Evolutionary conservation across 257 asterid genomes (phyloP), one percentile per base, ranked within the genome.

Genomic region (Nicotiana undulata): DNA sequence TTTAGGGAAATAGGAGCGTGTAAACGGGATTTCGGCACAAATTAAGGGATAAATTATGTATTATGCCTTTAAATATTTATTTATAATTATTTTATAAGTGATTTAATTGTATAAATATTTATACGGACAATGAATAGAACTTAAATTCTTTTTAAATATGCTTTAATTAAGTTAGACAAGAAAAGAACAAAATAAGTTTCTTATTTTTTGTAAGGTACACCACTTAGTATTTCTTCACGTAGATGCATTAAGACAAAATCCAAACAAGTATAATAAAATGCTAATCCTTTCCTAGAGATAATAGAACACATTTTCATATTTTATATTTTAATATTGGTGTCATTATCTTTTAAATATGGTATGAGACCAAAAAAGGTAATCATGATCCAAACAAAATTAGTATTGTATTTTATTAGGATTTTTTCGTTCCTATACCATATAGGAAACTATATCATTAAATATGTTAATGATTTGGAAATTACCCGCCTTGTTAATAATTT

Each of bases 121-220:
- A 55, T 0, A 55, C 0, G 18, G 4, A 6, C 0, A 15, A 1
- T 34, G 1, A 0, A 18, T 66, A 34, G 0, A 5, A 34, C 16
- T 34, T 12, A 9, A 37, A 4, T 29, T 34, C 18, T 67, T 34
- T n/a, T 6, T 4, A 2, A 67, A 11, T 68, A 68, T 1, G 2
- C 17, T 68, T 37, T 68, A 0, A 40, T 40, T 37, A 6, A 37
- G 44, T 17, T 20, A 68, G 32, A 3, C 56, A 40, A 68, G 3
- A 40, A 20, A 20, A 58, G 4, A n/a, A 8, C 24, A 12, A 49
- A 49, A 49, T 49, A 49, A 49, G 15, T 46, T 3, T 49, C 2
- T 49, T 12, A 7, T n/a, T 6, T 56, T 18, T 2, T n/a, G 3
- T 58, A 58, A 18, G 12, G 44, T 6, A 9, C 15, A 34, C 18